Evolutionary conservation across 163 green algal species (phyloP).

Genomic region (Trebouxia gelatinosa): DNA sequence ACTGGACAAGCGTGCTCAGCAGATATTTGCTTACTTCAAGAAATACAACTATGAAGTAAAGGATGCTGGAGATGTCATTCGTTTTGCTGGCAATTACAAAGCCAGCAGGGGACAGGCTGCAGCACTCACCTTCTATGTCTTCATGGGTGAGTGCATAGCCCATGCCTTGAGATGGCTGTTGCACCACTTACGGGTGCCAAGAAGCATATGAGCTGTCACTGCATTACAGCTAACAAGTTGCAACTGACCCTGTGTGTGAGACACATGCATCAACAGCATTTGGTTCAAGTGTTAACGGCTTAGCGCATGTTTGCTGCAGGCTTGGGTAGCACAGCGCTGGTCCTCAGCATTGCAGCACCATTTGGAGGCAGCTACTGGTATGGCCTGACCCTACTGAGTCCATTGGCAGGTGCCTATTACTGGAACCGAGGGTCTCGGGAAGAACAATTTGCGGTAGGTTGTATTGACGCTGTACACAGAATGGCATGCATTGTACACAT

Average conservation of each 20-base stretch:
- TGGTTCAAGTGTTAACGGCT: not conserved
- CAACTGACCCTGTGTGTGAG: not conserved
- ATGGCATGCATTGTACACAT: not conserved
- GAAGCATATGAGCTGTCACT: too few relatives aligned
- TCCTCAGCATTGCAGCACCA: slow-evolving; percentile 77
- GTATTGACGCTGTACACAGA: not conserved
- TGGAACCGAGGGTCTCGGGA: slow-evolving; percentile 68
- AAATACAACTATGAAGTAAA: slow-evolving; percentile 91
- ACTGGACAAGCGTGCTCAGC: slow-evolving; percentile 61
- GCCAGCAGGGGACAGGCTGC: slow-evolving; percentile 84
- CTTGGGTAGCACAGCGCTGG: slow-evolving; percentile 76
- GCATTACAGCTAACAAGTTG: too few relatives aligned
- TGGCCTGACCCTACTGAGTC: slow-evolving; percentile 73
- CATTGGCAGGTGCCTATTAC: slow-evolving; percentile 90
- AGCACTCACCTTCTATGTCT: slow-evolving; percentile 91
- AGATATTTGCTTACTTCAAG: slow-evolving; percentile 80
- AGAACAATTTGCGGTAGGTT: slow-evolving; percentile 58
- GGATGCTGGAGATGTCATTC: slow-evolving; percentile 91
- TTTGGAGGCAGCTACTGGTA: slow-evolving; percentile 93
- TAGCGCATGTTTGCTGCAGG: slow-evolving; percentile 40
- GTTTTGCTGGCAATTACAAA: slow-evolving; percentile 86
- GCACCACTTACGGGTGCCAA: too few relatives aligned
- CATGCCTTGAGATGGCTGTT: too few relatives aligned
- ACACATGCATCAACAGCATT: not conserved
- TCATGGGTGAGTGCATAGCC: slow-evolving; percentile 81